phyloP scores from a whole-genome alignment of 495 filamentous ascomycete genomes.

The Penicillium salamii region DNA sequence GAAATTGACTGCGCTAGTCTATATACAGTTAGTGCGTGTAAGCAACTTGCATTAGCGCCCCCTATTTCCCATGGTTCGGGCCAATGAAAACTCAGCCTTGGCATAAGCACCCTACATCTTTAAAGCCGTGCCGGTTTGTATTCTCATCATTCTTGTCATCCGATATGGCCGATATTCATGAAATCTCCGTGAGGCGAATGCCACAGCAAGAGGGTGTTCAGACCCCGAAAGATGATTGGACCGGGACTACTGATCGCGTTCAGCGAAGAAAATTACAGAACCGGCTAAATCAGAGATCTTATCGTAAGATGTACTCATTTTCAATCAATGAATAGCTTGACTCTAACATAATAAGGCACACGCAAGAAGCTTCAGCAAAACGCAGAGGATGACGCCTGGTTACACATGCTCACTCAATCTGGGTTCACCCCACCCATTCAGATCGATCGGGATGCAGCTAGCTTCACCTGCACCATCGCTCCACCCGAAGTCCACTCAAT shows the following conservation, averaged over 20 bases:
- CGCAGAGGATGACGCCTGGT: neutral
- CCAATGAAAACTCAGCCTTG: neutral
- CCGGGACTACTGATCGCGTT: neutral
- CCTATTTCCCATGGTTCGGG: neutral
- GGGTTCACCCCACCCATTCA: neutral
- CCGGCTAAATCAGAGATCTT: constrained; percentile 1
- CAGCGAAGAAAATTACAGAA: constrained; percentile 4
- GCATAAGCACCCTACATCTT: neutral
- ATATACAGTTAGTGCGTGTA: neutral
- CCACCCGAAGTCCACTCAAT: neutral
- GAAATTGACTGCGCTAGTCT: neutral
- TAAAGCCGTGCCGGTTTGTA: neutral
- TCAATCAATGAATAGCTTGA: neutral
- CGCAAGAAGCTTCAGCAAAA: neutral
- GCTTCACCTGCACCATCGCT: neutral
- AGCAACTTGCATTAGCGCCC: constrained; percentile 1
- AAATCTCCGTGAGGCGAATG: neutral
- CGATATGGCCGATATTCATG: neutral
- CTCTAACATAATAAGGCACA: neutral
- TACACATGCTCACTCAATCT: neutral
- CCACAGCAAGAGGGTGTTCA: neutral
- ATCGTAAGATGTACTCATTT: neutral
- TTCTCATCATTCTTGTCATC: neutral
- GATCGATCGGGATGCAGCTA: neutral
- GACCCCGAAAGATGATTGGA: neutral